phyloP scores from a whole-genome alignment of 2,329 filamentous ascomycete species.

The Paramyrothecium sp. region DNA sequence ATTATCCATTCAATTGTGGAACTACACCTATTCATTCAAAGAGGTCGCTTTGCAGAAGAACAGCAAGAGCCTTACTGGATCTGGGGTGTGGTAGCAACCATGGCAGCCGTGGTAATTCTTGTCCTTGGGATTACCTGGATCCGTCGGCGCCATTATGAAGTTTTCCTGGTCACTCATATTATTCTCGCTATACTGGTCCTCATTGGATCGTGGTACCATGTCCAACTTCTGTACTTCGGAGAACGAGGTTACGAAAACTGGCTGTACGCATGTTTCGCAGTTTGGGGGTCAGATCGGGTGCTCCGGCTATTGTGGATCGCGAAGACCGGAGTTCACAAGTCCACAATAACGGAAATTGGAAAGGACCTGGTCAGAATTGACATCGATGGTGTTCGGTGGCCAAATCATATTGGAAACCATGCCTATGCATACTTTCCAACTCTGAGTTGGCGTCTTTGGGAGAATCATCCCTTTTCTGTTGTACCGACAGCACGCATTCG shows the following conservation, averaged over 20 bases:
- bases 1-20: conserved; percentile 21
- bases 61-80: conserved; percentile 31
- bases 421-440: conserved; percentile 50
- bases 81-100: conserved; percentile 38
- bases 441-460: conserved; percentile 40
- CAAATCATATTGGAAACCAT: conserved; percentile 27
- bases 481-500: background rate
- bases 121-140: conserved; percentile 26
- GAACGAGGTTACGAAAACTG: conserved; percentile 37
- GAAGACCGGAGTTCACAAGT: conserved; percentile 32
- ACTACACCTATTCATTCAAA: conserved; percentile 27
- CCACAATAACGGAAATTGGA: conserved; percentile 33
- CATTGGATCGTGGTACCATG: conserved; percentile 38
- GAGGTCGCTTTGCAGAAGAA: conserved; percentile 23
- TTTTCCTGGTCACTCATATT: conserved; percentile 40
- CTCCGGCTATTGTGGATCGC: conserved; percentile 35
- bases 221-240: conserved; percentile 20
- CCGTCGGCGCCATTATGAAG: conserved; percentile 32
- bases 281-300: conserved; percentile 41
- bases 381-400: conserved; percentile 35
- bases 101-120: conserved; percentile 22
- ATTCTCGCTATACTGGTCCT: conserved; percentile 34
- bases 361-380: conserved; percentile 37
- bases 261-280: conserved; percentile 23
- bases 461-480: conserved; percentile 55